Base-by-base conservation (phyloP, 371 early-diverging fungal species). In the Lichtheimia corymbifera region DNA sequence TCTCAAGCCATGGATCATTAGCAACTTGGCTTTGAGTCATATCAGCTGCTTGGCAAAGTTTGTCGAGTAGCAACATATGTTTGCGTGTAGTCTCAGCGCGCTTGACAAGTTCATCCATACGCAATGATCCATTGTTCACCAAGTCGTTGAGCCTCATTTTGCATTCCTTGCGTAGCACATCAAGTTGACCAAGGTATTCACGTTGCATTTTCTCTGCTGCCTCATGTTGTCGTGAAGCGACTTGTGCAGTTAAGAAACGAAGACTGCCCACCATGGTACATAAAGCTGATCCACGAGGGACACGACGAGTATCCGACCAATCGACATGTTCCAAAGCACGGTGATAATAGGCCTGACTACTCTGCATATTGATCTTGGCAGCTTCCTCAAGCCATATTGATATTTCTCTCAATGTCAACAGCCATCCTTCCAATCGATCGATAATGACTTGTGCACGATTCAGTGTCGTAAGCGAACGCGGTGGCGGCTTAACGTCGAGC, bases 1-100 rank as follows among this genome's bases (percentile, higher is more conserved):
- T 78, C 0, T 70, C 73, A 13, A 74, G 41, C 78, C 78, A 78
- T 12, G 78, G 78, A 59, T 78, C 78, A 47, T 74, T 45, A 63
- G 50, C 15, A 3, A 53, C 45, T 12, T 44, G 53, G 6, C 61
- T 54, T 13, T 42, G 22, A 14, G 65, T 72, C 11, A 61, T 12
- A n/a, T 63, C 73, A 2, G 67, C 66, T 20, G 60, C 65, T 13
- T 69, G 65, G 49, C 78, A 78, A 25, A 68, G 68, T 25, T 66
- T 65, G 53, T 50, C 61, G 2, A 78, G 47, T 20, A 65, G 61
- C 0, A 55, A 55, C 68, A 78, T 71, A 13, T 64, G 66, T 17
- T 72, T 69, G 52, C 61, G 58, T 25, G 78, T 78, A 1, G 60
- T 57, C 40, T 74, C 73, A 18, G 78, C 75, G 0, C 68, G 67